Evolutionary conservation across 345 rosid species (phyloP).

Genomic region (Physaria fendleri): DNA sequence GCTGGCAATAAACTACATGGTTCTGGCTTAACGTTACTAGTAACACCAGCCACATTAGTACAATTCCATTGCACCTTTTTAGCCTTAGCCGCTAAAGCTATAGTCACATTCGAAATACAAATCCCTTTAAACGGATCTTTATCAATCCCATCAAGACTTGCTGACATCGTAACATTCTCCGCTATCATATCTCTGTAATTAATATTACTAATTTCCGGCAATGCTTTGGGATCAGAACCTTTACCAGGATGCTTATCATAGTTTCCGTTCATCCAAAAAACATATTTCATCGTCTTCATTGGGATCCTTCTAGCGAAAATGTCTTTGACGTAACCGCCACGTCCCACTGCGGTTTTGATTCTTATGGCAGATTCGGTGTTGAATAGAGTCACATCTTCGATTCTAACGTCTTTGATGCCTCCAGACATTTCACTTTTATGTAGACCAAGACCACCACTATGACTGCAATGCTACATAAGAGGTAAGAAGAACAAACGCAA

Average conservation of each 20-base stretch:
- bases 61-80: slow-evolving; percentile 64
- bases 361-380: slow-evolving; percentile 52
- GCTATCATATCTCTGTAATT: slow-evolving; percentile 52
- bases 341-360: slow-evolving; percentile 60
- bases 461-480: no score
- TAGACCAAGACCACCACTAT: no score
- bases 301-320: slow-evolving; percentile 46
- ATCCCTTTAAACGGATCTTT: slow-evolving; percentile 45
- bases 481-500: no score
- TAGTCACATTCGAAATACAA: slow-evolving; percentile 59
- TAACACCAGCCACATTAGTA: slow-evolving; percentile 46
- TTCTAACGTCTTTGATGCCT: slow-evolving; percentile 56
- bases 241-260: slow-evolving; percentile 62
- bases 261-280: slow-evolving; percentile 69
- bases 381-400: slow-evolving; percentile 44
- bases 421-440: slow-evolving; percentile 96
- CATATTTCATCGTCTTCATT: slow-evolving; percentile 64
- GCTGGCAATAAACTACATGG: slow-evolving; percentile 48
- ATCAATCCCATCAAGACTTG: slow-evolving; percentile 43
- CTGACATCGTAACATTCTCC: slow-evolving; percentile 49
- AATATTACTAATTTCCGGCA: slow-evolving; percentile 43
- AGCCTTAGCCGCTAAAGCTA: slow-evolving; percentile 35
- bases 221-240: slow-evolving; percentile 51
- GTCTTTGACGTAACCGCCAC: slow-evolving; percentile 65
- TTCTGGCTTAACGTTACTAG: slow-evolving; percentile 47